These are phyloP conservation scores for Diaporthe ampelina DNA, from an alignment of 2,329 filamentous ascomycete species.

Conservation along the genomic window DNA sequence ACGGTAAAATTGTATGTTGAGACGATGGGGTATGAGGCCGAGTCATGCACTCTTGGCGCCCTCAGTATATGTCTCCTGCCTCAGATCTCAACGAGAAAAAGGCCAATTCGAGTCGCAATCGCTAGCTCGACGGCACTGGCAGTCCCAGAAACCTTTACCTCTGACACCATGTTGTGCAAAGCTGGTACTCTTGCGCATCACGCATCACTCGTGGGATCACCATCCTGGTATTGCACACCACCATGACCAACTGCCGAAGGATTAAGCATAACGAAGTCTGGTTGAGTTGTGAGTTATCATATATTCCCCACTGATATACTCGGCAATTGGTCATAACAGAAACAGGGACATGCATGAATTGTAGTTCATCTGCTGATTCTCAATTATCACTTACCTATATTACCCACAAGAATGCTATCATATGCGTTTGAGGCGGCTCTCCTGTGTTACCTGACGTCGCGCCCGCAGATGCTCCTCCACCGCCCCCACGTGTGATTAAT, in stretches of 20 bases:
- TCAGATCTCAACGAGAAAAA: too few relatives aligned
- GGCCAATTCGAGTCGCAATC: not conserved
- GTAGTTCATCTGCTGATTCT: not conserved
- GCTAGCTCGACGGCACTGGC: not conserved
- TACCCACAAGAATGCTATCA: slow-evolving; percentile 3
- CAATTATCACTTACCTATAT: not conserved
- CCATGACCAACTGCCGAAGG: slow-evolving; percentile 1
- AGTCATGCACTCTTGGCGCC: slow-evolving; percentile 23
- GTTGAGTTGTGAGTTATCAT: not conserved
- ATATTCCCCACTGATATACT: not conserved
- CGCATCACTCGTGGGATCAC: not conserved
- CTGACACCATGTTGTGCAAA: too few relatives aligned
- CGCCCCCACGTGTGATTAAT: slow-evolving; percentile 27
- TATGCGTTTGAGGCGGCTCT: not conserved
- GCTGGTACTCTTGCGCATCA: not conserved
- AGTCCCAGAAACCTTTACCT: not conserved
- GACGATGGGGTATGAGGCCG: not conserved
- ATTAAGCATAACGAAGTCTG: not conserved
- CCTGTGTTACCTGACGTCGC: slow-evolving; percentile 26
- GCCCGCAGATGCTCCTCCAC: slow-evolving; percentile 23
- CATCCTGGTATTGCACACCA: not conserved
- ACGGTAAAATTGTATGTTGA: not conserved
- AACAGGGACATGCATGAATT: not conserved
- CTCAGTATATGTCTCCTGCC: not conserved
- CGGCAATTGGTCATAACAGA: not conserved